A percentile compares a stretch with the other conserved stretches of the same genome.
phyloP scores from a whole-genome alignment of 2,329 filamentous ascomycete species.

The Microcera coccophila region DNA sequence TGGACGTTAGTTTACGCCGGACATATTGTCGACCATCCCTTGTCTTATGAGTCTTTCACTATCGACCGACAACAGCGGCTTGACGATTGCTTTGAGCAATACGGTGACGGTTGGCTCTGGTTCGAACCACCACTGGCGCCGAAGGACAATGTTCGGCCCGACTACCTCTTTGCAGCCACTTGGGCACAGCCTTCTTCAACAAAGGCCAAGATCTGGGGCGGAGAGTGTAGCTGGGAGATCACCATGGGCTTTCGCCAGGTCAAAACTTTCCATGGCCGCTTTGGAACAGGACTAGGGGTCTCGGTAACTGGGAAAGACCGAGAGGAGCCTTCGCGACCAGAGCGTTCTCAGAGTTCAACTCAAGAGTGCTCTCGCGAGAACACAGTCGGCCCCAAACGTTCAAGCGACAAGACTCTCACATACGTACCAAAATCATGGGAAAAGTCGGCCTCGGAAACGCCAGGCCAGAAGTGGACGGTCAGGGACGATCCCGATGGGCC shows the following conservation, averaged over 20 bases:
- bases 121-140: constrained; percentile 21
- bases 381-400: not conserved
- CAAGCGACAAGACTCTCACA: constrained; percentile 9
- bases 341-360: not conserved
- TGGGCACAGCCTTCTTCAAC: constrained; percentile 18
- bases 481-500: constrained; percentile 13
- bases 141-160: constrained; percentile 7
- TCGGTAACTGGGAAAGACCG: not conserved
- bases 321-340: not conserved
- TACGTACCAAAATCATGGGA: constrained; percentile 14
- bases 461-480: constrained; percentile 4
- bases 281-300: not conserved
- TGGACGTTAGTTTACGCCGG: constrained; percentile 25
- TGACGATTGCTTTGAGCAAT: constrained; percentile 15
- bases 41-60: constrained; percentile 24
- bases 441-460: not conserved
- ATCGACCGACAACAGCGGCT: constrained; percentile 20
- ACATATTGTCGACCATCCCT: constrained; percentile 16
- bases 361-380: not conserved
- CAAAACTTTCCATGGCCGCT: constrained; percentile 19
- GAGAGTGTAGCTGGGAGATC: constrained; percentile 15
- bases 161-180: constrained; percentile 21
- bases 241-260: constrained; percentile 26
- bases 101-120: constrained; percentile 28
- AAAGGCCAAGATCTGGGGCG: not conserved